Evolutionary conservation across 1,284 basidiomycete genomes (phyloP).

Genomic region (Austroboletus niveus): DNA sequence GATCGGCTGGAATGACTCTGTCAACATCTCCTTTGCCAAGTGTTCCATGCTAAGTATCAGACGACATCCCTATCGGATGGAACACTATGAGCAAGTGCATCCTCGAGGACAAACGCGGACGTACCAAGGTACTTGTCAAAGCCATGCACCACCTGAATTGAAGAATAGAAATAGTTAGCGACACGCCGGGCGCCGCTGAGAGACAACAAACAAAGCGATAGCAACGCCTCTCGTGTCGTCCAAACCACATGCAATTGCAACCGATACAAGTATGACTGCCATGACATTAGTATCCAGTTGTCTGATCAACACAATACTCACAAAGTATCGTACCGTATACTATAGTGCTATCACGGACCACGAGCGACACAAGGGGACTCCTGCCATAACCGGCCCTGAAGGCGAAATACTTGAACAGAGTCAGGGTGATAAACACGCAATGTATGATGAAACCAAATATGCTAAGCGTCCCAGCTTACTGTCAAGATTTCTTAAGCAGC

Average conservation of each 20-base stretch:
- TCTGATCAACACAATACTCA: conserved; percentile 5
- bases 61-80: conserved; percentile 15
- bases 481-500: background rate
- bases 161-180: conserved; percentile 5
- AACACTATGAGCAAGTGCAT: background rate
- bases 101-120: background rate
- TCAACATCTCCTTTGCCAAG: conserved; percentile 9
- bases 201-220: conserved; percentile 16
- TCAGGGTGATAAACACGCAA: conserved; percentile 19
- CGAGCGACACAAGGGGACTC: conserved; percentile 18
- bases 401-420: conserved; percentile 18
- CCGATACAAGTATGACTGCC: conserved; percentile 11
- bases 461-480: conserved; percentile 2
- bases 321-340: conserved; percentile 10
- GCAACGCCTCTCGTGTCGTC: conserved; percentile 9
- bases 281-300: conserved; percentile 1
- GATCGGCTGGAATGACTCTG: background rate
- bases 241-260: conserved; percentile 8
- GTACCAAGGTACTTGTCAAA: conserved; percentile 11
- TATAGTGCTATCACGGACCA: conserved; percentile 18
- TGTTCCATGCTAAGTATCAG: conserved; percentile 5
- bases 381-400: conserved; percentile 12
- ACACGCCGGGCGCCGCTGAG: background rate
- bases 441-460: conserved; percentile 15
- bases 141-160: conserved; percentile 15